These are phyloP conservation scores for Fragaria vesca DNA, from an alignment of 306 rosid species.

Conservation along the genomic window DNA sequence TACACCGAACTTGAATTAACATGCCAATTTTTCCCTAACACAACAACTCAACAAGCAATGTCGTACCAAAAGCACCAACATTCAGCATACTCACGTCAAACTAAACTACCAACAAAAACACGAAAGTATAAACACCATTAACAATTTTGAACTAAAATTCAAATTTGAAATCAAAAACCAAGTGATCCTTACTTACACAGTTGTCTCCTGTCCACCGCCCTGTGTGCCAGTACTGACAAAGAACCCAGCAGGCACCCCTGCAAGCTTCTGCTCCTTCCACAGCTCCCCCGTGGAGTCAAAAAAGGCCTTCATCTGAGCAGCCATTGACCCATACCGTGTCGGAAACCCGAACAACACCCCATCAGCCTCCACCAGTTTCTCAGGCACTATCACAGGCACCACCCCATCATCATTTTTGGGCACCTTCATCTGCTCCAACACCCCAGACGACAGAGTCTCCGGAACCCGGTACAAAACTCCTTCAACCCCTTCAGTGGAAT, in stretches of 20 bases:
- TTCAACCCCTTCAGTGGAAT: constrained; percentile 66
- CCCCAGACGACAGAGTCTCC: constrained; percentile 58
- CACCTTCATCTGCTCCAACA: constrained; percentile 60
- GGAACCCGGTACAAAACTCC: constrained; percentile 60
- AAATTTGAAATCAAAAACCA: background rate
- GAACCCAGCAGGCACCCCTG: constrained; percentile 73
- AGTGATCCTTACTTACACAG: constrained; percentile 42
- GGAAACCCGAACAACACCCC: constrained; percentile 79
- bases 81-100: background rate
- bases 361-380: constrained; percentile 64
- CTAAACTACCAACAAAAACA: background rate
- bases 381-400: constrained; percentile 54
- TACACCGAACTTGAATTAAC: no score
- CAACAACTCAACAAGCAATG: no score
- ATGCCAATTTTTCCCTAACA: no score
- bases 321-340: constrained; percentile 71
- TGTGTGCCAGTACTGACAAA: constrained; percentile 81
- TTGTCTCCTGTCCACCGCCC: constrained; percentile 90
- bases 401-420: constrained; percentile 45
- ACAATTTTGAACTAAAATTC: background rate
- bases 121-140: background rate
- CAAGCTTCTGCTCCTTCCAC: constrained; percentile 70
- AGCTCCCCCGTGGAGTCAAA: constrained; percentile 55
- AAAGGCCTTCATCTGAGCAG: constrained; percentile 74
- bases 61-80: no score